phyloP scores from a whole-genome alignment of 371 early-diverging fungal species.

The Lichtheimia hyalospora region DNA sequence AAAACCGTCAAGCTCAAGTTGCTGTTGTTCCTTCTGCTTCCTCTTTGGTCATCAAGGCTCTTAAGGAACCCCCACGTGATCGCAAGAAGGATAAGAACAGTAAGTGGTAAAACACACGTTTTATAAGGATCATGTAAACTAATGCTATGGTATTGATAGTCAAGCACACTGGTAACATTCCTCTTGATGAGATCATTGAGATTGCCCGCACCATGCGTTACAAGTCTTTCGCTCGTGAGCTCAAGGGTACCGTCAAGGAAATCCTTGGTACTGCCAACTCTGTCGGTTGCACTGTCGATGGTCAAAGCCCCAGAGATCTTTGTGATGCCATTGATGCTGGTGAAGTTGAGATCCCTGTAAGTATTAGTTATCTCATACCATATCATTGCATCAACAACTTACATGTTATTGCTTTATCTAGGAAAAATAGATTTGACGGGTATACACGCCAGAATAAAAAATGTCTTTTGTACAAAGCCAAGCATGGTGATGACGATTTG shows the following conservation, averaged over 20 bases:
- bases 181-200: conserved; percentile 91
- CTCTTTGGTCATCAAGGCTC: conserved; percentile 97
- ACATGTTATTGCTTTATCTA: no score
- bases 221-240: conserved; percentile 88
- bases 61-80: conserved; percentile 99
- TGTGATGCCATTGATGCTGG: conserved; percentile 60
- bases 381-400: no score
- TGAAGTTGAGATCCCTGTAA: conserved; percentile 75
- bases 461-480: no score
- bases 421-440: no score
- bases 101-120: conserved; percentile 18
- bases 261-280: conserved; percentile 97
- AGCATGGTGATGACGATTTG: no score
- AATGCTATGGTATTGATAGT: conserved; percentile 31
- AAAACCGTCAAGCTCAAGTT: conserved; percentile 99
- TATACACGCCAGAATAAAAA: no score
- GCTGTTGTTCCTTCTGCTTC: conserved; percentile 98
- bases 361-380: background rate
- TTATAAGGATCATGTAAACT: background rate
- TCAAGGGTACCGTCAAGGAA: conserved; percentile 97
- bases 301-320: conserved; percentile 49
- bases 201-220: conserved; percentile 95
- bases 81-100: conserved; percentile 99
- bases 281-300: conserved; percentile 87
- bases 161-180: conserved; percentile 92